Conservation (phyloP, 2,329 filamentous ascomycete genomes). For the Hypoxylon sp. region DNA sequence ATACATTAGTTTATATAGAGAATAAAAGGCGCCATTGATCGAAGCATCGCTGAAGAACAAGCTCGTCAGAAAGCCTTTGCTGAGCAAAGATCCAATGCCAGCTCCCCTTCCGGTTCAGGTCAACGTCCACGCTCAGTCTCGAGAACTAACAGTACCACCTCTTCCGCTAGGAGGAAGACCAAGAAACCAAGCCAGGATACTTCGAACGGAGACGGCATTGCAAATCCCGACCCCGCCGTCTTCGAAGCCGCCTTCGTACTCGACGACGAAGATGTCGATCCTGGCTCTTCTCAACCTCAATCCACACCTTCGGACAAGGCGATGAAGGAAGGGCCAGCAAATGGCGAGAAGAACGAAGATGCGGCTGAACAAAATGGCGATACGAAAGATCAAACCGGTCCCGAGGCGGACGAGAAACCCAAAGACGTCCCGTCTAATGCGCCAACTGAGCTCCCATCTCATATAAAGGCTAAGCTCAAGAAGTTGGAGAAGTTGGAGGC, state of each 20-base stretch:
- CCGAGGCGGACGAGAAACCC: constrained; percentile 45
- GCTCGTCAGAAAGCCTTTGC: constrained; percentile 76
- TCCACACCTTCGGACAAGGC: constrained; percentile 58
- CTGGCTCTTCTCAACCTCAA: constrained; percentile 71
- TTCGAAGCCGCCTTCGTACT: constrained; percentile 90
- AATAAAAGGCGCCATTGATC: constrained; percentile 87
- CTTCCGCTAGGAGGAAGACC: constrained; percentile 56
- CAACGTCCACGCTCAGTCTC: constrained; percentile 63
- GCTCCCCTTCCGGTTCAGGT: constrained; percentile 62
- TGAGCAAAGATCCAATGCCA: constrained; percentile 61
- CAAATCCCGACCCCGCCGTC: constrained; percentile 85
- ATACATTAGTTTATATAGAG: constrained; percentile 65
- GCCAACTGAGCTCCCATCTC: constrained; percentile 75
- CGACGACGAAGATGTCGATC: constrained; percentile 88
- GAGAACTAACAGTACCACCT: constrained; percentile 56
- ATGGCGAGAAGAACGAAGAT: constrained; percentile 40
- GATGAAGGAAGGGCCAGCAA: constrained; percentile 41
- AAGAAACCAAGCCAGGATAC: constrained; percentile 61
- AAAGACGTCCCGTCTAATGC: constrained; percentile 45
- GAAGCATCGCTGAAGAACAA: constrained; percentile 91
- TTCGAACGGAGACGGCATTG: constrained; percentile 58
- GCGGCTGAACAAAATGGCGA: constrained; percentile 29
- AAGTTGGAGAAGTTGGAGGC: constrained; percentile 92
- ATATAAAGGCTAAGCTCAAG: constrained; percentile 81
- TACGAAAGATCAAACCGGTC: constrained; percentile 24